These are phyloP conservation scores for Aspergillus campestris DNA, from an alignment of 495 filamentous ascomycete genomes.

Conservation along the genomic window DNA sequence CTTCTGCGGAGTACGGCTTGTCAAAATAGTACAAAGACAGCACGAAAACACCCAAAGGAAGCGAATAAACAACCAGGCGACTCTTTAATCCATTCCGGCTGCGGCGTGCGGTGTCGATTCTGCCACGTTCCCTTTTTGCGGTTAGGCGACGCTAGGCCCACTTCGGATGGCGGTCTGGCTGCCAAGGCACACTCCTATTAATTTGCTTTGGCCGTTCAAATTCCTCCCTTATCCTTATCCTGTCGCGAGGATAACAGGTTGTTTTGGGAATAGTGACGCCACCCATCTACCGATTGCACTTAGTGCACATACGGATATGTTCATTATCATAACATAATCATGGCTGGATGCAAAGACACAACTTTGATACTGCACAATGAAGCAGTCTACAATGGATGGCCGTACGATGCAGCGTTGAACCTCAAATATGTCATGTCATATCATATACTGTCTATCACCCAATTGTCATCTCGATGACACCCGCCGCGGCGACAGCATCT, in stretches of 20 bases:
- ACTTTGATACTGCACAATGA: too few relatives aligned
- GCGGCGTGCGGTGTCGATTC: conserved; percentile 9
- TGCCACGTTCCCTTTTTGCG: conserved; percentile 15
- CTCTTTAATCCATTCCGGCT: not conserved
- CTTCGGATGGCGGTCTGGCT: conserved; percentile 12
- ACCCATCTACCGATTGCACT: too few relatives aligned
- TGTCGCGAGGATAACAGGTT: too few relatives aligned
- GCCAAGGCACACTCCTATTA: not conserved
- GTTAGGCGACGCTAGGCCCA: conserved; percentile 6
- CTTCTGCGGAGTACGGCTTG: too few relatives aligned
- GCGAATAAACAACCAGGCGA: conserved; percentile 1
- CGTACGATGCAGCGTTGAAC: too few relatives aligned
- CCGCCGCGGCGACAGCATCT: conserved; percentile 50
- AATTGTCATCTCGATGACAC: conserved; percentile 1
- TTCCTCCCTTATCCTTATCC: conserved; percentile 2
- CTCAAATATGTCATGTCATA: too few relatives aligned
- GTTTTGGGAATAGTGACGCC: too few relatives aligned
- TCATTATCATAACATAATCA: too few relatives aligned
- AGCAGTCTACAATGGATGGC: too few relatives aligned
- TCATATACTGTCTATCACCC: too few relatives aligned
- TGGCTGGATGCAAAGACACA: too few relatives aligned
- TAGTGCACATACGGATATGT: too few relatives aligned
- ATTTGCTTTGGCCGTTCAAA: conserved; percentile 1
- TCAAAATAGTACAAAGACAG: not conserved
- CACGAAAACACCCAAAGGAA: not conserved